Evolutionary conservation across 2,329 filamentous ascomycete genomes (phyloP).

Genomic region (Trichoderma atrobrunneum): DNA sequence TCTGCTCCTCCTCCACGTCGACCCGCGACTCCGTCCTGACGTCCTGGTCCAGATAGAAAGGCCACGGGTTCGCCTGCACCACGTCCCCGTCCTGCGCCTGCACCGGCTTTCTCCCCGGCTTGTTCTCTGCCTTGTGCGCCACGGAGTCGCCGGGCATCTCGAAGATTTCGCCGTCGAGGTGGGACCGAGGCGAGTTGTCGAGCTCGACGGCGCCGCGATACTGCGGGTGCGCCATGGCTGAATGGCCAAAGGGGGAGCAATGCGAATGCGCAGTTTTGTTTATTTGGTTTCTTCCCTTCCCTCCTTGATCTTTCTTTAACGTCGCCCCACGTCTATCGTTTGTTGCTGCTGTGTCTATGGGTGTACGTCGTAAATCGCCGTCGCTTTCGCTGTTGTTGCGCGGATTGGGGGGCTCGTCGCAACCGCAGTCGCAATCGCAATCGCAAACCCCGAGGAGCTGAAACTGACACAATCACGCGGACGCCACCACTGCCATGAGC

Average conservation of each 20-base stretch:
- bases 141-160: conserved; percentile 34
- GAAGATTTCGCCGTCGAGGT: conserved; percentile 28
- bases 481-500: neutral
- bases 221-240: conserved; percentile 21
- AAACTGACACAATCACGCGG: neutral
- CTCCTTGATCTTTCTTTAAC: neutral
- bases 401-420: neutral
- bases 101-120: conserved; percentile 11
- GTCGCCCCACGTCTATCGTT: neutral
- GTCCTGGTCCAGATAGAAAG: conserved; percentile 30
- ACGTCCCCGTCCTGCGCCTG: conserved; percentile 1
- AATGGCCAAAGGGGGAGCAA: neutral
- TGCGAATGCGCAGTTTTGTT: neutral
- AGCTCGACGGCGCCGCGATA: conserved; percentile 30
- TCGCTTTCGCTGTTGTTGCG: neutral
- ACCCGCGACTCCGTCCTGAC: neutral
- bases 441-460: neutral
- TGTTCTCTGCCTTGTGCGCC: neutral
- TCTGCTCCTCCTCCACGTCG: neutral
- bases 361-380: neutral
- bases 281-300: neutral
- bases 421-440: neutral
- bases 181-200: conserved; percentile 24
- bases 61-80: conserved; percentile 30
- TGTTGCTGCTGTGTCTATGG: neutral